Conservation (phyloP, 805 yeast species). For the Cephaloascus fragrans region DNA sequence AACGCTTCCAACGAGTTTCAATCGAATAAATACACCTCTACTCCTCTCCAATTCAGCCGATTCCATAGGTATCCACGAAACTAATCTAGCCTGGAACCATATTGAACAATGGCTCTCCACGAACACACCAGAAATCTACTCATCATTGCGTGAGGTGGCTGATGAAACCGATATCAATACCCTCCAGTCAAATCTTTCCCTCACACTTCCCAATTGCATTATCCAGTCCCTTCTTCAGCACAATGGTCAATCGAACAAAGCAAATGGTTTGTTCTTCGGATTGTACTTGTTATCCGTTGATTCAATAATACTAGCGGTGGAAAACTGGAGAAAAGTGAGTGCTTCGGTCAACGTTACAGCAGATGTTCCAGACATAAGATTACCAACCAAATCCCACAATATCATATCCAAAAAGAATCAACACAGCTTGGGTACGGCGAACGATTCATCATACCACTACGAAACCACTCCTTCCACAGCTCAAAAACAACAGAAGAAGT, state of each 20-base stretch:
- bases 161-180: constrained; percentile 72
- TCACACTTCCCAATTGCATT: constrained; percentile 72
- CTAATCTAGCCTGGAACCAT: constrained; percentile 78
- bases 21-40: no score
- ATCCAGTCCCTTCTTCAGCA: constrained; percentile 71
- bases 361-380: no score
- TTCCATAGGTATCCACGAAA: constrained; percentile 65
- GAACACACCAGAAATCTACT: constrained; percentile 72
- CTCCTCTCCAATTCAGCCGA: no score
- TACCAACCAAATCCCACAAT: neutral
- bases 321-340: constrained; percentile 75
- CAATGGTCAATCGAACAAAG: constrained; percentile 86
- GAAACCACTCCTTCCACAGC: no score
- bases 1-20: no score
- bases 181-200: constrained; percentile 72
- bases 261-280: constrained; percentile 70
- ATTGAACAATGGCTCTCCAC: constrained; percentile 75
- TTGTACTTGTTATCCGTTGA: constrained; percentile 73
- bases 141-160: constrained; percentile 69
- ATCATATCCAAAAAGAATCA: no score
- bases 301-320: constrained; percentile 70
- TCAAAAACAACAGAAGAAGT: constrained; percentile 24
- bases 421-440: no score
- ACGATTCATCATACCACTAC: no score
- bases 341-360: constrained; percentile 25